Conservation (phyloP, 192 early-diverging fungal genomes). For the Backusella westeae region DNA sequence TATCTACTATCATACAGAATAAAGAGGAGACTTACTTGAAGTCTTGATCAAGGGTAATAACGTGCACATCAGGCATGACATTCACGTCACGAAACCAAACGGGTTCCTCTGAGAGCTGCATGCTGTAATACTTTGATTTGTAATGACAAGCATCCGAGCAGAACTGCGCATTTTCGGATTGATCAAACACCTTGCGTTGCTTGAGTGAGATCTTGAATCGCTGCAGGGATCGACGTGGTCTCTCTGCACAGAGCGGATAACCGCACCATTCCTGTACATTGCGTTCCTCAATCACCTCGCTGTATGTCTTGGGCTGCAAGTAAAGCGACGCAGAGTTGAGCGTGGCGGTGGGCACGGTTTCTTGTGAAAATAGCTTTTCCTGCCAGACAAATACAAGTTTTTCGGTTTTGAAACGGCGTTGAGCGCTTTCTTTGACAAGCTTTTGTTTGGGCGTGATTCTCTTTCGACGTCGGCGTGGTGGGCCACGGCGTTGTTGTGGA, state of each 20-base stretch:
- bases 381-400: constrained; percentile 35
- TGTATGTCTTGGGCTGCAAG: constrained; percentile 64
- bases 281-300: constrained; percentile 73
- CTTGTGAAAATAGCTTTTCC: constrained; percentile 27
- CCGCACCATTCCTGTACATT: constrained; percentile 68
- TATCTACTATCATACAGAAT: no score
- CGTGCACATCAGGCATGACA: constrained; percentile 1
- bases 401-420: constrained; percentile 26
- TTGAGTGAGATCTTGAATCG: constrained; percentile 66
- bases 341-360: background rate
- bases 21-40: constrained; percentile 26
- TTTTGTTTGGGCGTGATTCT: constrained; percentile 24
- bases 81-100: constrained; percentile 59
- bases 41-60: constrained; percentile 26
- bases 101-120: constrained; percentile 76
- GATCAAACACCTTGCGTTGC: constrained; percentile 78
- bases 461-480: background rate
- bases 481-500: background rate
- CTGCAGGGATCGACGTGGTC: constrained; percentile 40
- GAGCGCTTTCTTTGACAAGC: constrained; percentile 23
- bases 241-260: constrained; percentile 74
- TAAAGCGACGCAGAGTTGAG: constrained; percentile 52
- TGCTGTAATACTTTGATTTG: constrained; percentile 63
- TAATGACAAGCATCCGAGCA: constrained; percentile 74
- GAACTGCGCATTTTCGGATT: constrained; percentile 60